A percentile compares a stretch with the other conserved stretches of the same genome.
Evolutionary conservation across 805 yeast species (phyloP).

Genomic region (Kazachstania taianensis): DNA sequence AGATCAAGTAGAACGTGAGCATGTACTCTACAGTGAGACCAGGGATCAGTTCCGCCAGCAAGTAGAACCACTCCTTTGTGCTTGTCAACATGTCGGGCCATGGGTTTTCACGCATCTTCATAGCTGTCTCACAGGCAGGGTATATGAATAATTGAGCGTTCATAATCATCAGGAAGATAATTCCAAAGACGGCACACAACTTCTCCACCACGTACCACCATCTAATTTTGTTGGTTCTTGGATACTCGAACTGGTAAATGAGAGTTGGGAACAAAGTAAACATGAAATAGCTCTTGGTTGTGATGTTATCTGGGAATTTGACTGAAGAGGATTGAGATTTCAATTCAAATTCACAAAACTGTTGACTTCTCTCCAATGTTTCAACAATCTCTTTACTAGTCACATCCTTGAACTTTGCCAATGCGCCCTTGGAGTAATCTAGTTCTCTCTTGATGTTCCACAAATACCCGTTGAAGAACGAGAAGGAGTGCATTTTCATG

Average conservation of each 20-base stretch:
- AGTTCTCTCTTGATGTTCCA: slow-evolving; percentile 56
- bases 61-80: slow-evolving; percentile 19
- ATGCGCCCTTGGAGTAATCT: slow-evolving; percentile 35
- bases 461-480: slow-evolving; percentile 83
- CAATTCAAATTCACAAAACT: slow-evolving; percentile 67
- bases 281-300: slow-evolving; percentile 53
- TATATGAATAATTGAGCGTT: slow-evolving; percentile 67
- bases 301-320: slow-evolving; percentile 65
- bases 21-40: slow-evolving; percentile 69
- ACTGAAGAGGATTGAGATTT: slow-evolving; percentile 38
- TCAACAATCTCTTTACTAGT: slow-evolving; percentile 18
- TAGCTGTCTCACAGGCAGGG: slow-evolving; percentile 58
- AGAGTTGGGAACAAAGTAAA: slow-evolving; percentile 85
- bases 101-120: slow-evolving; percentile 35
- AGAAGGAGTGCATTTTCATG: slow-evolving; percentile 94
- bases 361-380: slow-evolving; percentile 39
- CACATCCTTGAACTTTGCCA: slow-evolving; percentile 32
- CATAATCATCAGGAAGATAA: slow-evolving; percentile 70
- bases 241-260: slow-evolving; percentile 74
- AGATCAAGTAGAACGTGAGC: slow-evolving; percentile 75
- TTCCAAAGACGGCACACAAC: slow-evolving; percentile 74
- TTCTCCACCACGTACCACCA: slow-evolving; percentile 62
- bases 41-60: slow-evolving; percentile 64
- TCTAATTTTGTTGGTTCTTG: slow-evolving; percentile 61
- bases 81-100: slow-evolving; percentile 18